These are phyloP conservation scores for Naegleria lovaniensis DNA, from an alignment of 208 protist genomes.

Conservation along the genomic window DNA sequence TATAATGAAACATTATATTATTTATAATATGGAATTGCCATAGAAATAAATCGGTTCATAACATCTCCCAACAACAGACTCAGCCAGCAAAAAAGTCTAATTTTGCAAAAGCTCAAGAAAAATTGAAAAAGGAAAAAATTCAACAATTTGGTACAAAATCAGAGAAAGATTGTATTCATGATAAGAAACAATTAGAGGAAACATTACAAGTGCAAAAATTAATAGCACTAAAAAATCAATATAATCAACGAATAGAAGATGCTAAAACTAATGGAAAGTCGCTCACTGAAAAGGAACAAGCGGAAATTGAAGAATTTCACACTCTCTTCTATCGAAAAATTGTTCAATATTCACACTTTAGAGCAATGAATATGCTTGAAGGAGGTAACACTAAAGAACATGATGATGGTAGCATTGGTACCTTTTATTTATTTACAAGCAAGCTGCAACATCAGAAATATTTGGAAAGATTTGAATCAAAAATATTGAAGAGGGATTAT, in stretches of 20 bases:
- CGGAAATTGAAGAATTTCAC: not conserved
- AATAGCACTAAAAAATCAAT: not conserved
- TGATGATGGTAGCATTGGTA: not conserved
- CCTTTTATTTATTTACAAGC: not conserved
- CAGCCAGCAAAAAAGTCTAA: not conserved
- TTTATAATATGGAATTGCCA: no score
- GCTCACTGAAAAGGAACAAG: not conserved
- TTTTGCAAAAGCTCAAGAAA: not conserved
- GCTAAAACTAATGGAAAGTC: not conserved
- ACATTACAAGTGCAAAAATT: not conserved
- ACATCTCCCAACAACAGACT: not conserved
- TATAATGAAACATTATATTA: no score
- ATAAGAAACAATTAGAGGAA: not conserved
- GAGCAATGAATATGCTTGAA: not conserved
- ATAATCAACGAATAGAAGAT: not conserved
- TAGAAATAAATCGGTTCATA: not conserved
- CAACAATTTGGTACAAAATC: not conserved
- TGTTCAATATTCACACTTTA: not conserved
- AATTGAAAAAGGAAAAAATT: not conserved
- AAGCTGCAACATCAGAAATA: not conserved
- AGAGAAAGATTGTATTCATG: not conserved
- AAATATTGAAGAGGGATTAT: not conserved
- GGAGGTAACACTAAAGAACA: not conserved
- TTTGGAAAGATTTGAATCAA: not conserved
- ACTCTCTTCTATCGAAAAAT: not conserved